Percentiles rank a stretch among this genome's conserved stretches.
Conservation (phyloP, 306 rosid genomes). For the Malus orientalis region DNA sequence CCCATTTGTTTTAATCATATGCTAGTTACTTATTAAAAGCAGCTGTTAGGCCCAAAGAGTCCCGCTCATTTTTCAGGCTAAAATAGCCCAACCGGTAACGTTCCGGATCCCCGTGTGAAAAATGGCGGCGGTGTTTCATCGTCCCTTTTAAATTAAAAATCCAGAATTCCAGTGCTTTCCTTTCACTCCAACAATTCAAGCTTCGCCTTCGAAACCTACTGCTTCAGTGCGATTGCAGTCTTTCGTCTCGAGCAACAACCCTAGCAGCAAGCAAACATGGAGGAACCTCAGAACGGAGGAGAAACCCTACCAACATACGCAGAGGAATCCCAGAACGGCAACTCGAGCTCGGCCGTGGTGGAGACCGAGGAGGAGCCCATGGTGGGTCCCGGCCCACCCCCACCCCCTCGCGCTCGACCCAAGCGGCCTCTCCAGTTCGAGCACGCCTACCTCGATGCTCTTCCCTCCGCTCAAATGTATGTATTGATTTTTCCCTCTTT, state of each 20-base stretch:
- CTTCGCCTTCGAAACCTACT: neutral
- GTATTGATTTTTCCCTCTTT: neutral
- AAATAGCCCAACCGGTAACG: too few relatives aligned
- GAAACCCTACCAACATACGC: neutral
- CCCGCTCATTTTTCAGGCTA: too few relatives aligned
- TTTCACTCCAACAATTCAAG: neutral
- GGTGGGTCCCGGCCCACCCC: slow-evolving; percentile 84
- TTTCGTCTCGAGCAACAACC: neutral
- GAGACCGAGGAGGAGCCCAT: slow-evolving; percentile 41
- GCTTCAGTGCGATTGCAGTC: neutral
- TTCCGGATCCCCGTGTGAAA: too few relatives aligned
- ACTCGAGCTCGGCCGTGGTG: slow-evolving; percentile 4
- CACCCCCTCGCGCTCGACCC: slow-evolving; percentile 64
- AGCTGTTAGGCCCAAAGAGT: too few relatives aligned
- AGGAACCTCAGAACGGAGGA: neutral
- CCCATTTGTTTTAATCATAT: too few relatives aligned
- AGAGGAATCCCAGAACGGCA: slow-evolving; percentile 27
- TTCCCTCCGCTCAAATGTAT: slow-evolving; percentile 87
- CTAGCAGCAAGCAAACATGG: slow-evolving; percentile 1
- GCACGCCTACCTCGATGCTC: slow-evolving; percentile 80
- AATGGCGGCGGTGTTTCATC: too few relatives aligned
- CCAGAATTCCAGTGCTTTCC: neutral
- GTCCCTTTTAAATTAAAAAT: neutral
- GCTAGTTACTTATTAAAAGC: too few relatives aligned
- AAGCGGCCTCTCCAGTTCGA: slow-evolving; percentile 98